Percentiles rank a stretch among this genome's conserved stretches.
phyloP scores from a whole-genome alignment of 805 yeast genomes.

The Barnettozyma wickerhamii region DNA sequence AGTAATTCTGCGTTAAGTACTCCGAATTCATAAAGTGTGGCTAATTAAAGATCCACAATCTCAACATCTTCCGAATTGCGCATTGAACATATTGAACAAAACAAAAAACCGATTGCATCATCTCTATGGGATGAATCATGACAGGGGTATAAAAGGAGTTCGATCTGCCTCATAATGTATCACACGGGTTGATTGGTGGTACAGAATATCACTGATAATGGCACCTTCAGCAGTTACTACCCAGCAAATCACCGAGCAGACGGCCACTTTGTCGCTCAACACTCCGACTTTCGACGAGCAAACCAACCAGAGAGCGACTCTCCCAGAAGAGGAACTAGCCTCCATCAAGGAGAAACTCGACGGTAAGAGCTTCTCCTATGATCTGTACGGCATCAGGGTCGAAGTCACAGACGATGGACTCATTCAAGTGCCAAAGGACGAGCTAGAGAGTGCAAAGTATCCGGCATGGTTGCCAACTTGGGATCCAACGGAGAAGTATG shows the following conservation, averaged over 20 bases:
- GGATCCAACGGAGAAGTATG: slow-evolving; percentile 5
- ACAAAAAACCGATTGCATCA: no score
- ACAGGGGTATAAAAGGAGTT: no score
- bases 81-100: no score
- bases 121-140: no score
- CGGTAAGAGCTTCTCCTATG: not conserved
- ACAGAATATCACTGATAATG: no score
- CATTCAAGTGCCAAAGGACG: slow-evolving; percentile 1
- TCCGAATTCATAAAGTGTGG: no score
- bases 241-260: not conserved
- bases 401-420: slow-evolving; percentile 4
- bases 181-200: no score
- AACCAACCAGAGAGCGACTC: not conserved
- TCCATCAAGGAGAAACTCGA: not conserved
- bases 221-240: not conserved
- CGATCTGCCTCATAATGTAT: no score
- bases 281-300: not conserved
- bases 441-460: slow-evolving; percentile 1
- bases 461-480: slow-evolving; percentile 8
- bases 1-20: no score
- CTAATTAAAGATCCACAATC: no score
- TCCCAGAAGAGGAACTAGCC: not conserved
- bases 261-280: not conserved
- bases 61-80: no score
- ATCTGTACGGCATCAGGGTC: slow-evolving; percentile 1